Evolutionary conservation across 805 yeast genomes (phyloP).

Genomic region (Nakazawaea anatomiae): DNA sequence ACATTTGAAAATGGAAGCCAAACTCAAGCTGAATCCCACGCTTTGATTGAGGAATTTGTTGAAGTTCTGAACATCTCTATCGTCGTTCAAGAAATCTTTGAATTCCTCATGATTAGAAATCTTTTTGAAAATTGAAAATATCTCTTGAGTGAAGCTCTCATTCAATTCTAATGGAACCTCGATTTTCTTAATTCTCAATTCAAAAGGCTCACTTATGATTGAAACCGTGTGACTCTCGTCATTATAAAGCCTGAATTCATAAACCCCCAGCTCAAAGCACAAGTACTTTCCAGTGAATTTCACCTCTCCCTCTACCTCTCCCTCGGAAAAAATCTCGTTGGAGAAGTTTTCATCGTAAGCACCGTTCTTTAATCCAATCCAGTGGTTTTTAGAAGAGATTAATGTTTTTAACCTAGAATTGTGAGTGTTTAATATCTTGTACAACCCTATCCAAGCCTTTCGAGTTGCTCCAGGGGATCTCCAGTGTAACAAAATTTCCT

Average conservation of each 20-base stretch:
- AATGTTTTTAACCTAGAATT: conserved; percentile 49
- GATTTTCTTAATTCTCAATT: conserved; percentile 39
- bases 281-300: conserved; percentile 42
- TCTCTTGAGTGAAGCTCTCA: conserved; percentile 24
- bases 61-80: conserved; percentile 11
- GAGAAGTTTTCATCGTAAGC: conserved; percentile 23
- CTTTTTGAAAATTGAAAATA: conserved; percentile 15
- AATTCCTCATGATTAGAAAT: neutral
- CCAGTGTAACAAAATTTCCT: conserved; percentile 51
- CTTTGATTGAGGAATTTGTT: conserved; percentile 18
- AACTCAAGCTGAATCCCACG: conserved; percentile 30
- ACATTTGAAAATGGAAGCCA: conserved; percentile 35
- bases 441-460: conserved; percentile 75
- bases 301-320: conserved; percentile 34
- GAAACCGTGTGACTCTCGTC: conserved; percentile 66
- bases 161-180: conserved; percentile 29
- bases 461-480: conserved; percentile 37
- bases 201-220: conserved; percentile 59
- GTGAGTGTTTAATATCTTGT: conserved; percentile 55
- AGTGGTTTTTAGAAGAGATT: conserved; percentile 59
- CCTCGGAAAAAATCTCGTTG: conserved; percentile 4
- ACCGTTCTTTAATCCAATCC: conserved; percentile 42
- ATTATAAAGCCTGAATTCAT: conserved; percentile 69
- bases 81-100: conserved; percentile 13
- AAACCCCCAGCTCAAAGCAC: conserved; percentile 63